These are phyloP conservation scores for Asparagopsis taxiformis DNA, from an alignment of 31 red algal species.

Conservation along the genomic window DNA sequence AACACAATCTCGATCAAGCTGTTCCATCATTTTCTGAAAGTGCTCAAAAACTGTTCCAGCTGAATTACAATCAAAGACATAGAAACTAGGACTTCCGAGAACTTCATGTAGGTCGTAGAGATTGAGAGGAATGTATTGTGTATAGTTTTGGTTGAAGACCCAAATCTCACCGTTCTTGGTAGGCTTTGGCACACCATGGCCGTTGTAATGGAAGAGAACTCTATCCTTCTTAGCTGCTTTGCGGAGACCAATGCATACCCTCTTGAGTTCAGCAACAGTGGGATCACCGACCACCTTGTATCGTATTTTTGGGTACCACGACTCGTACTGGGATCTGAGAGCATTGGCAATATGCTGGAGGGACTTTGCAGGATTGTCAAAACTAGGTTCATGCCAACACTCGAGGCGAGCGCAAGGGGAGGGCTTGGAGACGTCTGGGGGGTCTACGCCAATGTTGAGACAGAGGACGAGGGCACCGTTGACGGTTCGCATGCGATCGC, in stretches of 20 bases:
- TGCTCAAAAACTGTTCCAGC: conserved; percentile 70
- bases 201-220: conserved; percentile 99
- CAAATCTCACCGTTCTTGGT: conserved; percentile 97
- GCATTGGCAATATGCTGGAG: not conserved
- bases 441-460: conserved; percentile 96
- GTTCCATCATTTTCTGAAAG: conserved; percentile 51
- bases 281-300: conserved; percentile 82
- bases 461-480: conserved; percentile 82
- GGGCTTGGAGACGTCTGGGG: conserved; percentile 85
- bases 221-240: conserved; percentile 78
- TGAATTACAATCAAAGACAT: conserved; percentile 90
- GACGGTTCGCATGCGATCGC: conserved; percentile 80
- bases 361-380: conserved; percentile 7
- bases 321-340: conserved; percentile 66
- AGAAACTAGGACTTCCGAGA: conserved; percentile 77
- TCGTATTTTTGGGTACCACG: conserved; percentile 72
- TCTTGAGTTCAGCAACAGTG: conserved; percentile 68
- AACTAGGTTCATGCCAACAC: conserved; percentile 91
- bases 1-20: conserved; percentile 45
- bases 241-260: conserved; percentile 67
- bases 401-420: conserved; percentile 87
- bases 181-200: conserved; percentile 94
- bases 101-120: conserved; percentile 79
- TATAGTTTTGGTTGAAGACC: conserved; percentile 94
- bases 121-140: conserved; percentile 95